A percentile compares a stretch with the other conserved stretches of the same genome.
These are phyloP conservation scores for Schizochytrium sp. DNA, from an alignment of 108 stramenopile species.

Conservation along the genomic window DNA sequence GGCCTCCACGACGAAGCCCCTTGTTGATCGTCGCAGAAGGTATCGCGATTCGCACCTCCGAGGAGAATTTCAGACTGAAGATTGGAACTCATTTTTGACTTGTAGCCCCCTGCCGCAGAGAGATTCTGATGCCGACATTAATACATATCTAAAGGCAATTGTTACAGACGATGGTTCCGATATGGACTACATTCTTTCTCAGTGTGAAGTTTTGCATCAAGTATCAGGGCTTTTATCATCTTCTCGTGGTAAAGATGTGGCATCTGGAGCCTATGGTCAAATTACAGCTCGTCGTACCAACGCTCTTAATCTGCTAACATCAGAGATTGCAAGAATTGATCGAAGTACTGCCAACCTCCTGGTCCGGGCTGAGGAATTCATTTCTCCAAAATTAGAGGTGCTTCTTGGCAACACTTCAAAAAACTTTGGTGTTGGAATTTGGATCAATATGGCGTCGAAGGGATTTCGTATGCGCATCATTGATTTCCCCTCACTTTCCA, in stretches of 20 bases:
- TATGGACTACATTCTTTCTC: background rate
- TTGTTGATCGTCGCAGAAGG: background rate
- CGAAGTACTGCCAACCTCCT: background rate
- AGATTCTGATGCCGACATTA: slow-evolving; percentile 48
- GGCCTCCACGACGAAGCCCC: background rate
- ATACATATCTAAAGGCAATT: slow-evolving; percentile 30
- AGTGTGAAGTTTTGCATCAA: slow-evolving; percentile 17
- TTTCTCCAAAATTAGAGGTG: slow-evolving; percentile 18
- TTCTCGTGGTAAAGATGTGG: no score
- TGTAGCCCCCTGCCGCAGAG: slow-evolving; percentile 36
- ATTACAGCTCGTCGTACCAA: background rate
- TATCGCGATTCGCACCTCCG: slow-evolving; percentile 4
- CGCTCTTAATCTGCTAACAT: background rate
- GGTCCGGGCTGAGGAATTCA: slow-evolving; percentile 22
- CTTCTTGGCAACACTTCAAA: slow-evolving; percentile 13
- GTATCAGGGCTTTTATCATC: background rate
- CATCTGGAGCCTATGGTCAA: background rate
- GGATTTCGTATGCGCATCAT: slow-evolving; percentile 59
- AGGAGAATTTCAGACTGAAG: background rate
- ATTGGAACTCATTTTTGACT: slow-evolving; percentile 12
- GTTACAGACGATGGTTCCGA: background rate
- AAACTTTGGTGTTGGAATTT: background rate
- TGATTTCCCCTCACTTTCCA: slow-evolving; percentile 48
- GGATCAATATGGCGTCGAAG: slow-evolving; percentile 49
- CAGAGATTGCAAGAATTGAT: slow-evolving; percentile 1